Conservation (phyloP, 192 early-diverging fungal genomes). For the Coemansia sp. region DNA sequence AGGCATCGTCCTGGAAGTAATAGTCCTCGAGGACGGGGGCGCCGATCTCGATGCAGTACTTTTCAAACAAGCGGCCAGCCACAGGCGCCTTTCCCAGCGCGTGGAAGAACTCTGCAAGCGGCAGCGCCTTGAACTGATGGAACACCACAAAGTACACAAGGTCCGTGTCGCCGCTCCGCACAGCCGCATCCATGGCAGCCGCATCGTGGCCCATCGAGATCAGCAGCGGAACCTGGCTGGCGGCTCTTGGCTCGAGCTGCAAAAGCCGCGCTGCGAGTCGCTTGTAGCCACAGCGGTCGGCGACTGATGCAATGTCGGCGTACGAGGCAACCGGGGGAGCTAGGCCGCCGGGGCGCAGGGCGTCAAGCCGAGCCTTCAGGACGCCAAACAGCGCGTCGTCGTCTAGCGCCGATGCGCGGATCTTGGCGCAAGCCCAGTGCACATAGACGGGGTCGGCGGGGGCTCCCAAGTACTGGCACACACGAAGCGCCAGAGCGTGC, state of each 20-base stretch:
- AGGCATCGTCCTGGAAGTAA: conserved; percentile 92
- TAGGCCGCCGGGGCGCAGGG: conserved; percentile 25
- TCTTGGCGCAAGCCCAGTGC: conserved; percentile 97
- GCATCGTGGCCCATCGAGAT: conserved; percentile 92
- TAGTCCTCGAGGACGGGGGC: conserved; percentile 83
- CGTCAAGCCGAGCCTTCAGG: conserved; percentile 76
- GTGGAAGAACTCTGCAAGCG: conserved; percentile 87
- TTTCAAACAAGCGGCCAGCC: conserved; percentile 84
- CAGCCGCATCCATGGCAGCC: conserved; percentile 82
- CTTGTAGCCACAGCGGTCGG: conserved; percentile 78
- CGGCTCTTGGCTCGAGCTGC: conserved; percentile 91
- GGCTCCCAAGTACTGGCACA: conserved; percentile 83
- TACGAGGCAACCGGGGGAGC: conserved; percentile 70
- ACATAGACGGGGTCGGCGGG: conserved; percentile 79
- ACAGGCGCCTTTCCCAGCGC: conserved; percentile 73
- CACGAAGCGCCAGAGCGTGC: conserved; percentile 80
- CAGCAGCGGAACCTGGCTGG: conserved; percentile 91
- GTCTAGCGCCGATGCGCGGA: conserved; percentile 73
- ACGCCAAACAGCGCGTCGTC: conserved; percentile 81
- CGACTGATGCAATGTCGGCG: conserved; percentile 90
- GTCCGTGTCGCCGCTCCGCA: conserved; percentile 94
- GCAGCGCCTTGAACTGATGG: conserved; percentile 81
- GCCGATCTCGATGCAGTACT: conserved; percentile 76
- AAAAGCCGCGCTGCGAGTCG: conserved; percentile 78
- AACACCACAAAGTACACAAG: conserved; percentile 93